Percentiles rank a stretch among this genome's conserved stretches.
These are phyloP conservation scores for Lojkania enalia DNA, from an alignment of 2,329 filamentous ascomycete genomes.

Conservation along the genomic window DNA sequence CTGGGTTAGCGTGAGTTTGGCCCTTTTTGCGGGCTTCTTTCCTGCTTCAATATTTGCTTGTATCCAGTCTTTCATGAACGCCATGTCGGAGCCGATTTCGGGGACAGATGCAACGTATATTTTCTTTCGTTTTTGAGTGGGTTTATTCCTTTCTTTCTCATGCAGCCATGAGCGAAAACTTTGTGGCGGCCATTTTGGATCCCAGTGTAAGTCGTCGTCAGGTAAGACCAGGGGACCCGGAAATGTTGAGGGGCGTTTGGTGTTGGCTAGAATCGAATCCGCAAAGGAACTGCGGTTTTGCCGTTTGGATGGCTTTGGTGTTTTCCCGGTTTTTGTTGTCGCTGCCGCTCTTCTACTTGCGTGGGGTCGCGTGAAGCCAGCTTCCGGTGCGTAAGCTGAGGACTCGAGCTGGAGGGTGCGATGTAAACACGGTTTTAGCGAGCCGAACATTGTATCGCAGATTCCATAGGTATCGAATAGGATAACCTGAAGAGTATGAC, in stretches of 20 bases:
- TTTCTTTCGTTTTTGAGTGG: slow-evolving; percentile 51
- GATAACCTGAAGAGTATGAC: background rate
- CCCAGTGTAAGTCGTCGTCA: slow-evolving; percentile 59
- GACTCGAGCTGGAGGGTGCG: slow-evolving; percentile 21
- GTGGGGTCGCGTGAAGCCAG: slow-evolving; percentile 37
- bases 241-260: slow-evolving; percentile 45
- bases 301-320: slow-evolving; percentile 1
- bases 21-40: slow-evolving; percentile 8
- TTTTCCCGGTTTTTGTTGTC: slow-evolving; percentile 17
- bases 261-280: slow-evolving; percentile 6
- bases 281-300: too few relatives aligned
- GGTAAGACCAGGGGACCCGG: slow-evolving; percentile 64
- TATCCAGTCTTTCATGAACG: slow-evolving; percentile 55
- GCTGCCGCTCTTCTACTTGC: slow-evolving; percentile 28
- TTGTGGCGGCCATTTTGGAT: slow-evolving; percentile 58
- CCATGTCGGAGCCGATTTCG: slow-evolving; percentile 40
- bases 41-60: slow-evolving; percentile 1
- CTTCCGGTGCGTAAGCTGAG: slow-evolving; percentile 41
- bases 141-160: slow-evolving; percentile 50
- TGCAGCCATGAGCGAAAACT: slow-evolving; percentile 57
- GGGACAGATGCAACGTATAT: slow-evolving; percentile 60
- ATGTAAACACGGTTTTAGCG: slow-evolving; percentile 10
- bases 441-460: background rate
- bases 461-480: background rate
- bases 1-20: background rate